Base-by-base conservation (phyloP, 2,329 filamentous ascomycete species). In the Alternaria triticimaculans region DNA sequence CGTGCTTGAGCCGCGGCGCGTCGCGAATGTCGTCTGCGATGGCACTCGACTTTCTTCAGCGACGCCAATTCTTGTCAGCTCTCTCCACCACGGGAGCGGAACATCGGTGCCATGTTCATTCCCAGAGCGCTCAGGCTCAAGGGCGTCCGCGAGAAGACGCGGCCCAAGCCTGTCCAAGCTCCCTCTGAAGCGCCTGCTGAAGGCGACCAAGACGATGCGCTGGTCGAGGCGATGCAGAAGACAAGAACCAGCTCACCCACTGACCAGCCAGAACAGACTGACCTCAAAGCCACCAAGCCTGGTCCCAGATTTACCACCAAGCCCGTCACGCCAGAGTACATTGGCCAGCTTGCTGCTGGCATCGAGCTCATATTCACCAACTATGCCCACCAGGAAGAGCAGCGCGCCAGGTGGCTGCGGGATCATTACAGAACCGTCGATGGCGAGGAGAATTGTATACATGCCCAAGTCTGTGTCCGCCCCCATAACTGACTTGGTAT, bases 311-410 rank as follows among this genome's bases (percentile, higher is more conserved):
- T 74, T 21, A 71, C 68, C 4, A 65, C 56, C 21, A 64, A 62
- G 43, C 63, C 70, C 8, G 48, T 74, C 30, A 72, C 69, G 2
- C 37, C 68, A 20, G 75, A 77, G 23, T 78, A 77, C 55, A 49
- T 80, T 54, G 70, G 65, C 33, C 71, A 77, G 51, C 54, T 79
- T 37, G 68, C 71, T 55, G 72, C 69, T 46, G 78, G 76, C 12
- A 66, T 79, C 9, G 75, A 78, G 51, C 53, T 80, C 44, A 70
- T 79, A 51, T 78, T 80, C 56, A 76, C 74, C 58, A 76, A 79
- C 55, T 79, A 79, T 56, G 78, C 78, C n/a, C 73, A 72, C 50
- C 74, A 79, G 28, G 71, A 79, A 37, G 57, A 71, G 15, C 46
- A 62, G 44, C 65, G 72, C 18, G 58, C 66, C 5, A 62, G 45